Percentiles rank a stretch among this genome's conserved stretches.
Conservation (phyloP, 2,329 filamentous ascomycete genomes). For the Aspergillus pseudoviridinutans region DNA sequence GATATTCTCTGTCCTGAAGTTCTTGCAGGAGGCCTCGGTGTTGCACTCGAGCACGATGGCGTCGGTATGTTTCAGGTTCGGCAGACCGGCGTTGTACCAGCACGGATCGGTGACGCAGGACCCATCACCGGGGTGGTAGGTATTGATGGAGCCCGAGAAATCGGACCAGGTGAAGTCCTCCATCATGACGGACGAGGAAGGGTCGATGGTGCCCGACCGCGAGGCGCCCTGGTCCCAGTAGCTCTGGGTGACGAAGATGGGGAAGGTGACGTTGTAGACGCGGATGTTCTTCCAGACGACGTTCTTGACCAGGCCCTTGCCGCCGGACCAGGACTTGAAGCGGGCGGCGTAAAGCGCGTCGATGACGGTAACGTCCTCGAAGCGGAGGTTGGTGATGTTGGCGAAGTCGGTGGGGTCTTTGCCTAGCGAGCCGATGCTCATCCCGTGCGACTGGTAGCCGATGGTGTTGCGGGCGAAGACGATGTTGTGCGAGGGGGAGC, state of each 20-base stretch:
- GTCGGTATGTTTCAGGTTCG: slow-evolving; percentile 39
- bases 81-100: slow-evolving; percentile 42
- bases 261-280: slow-evolving; percentile 44
- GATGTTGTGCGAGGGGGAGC: slow-evolving; percentile 37
- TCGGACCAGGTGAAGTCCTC: slow-evolving; percentile 41
- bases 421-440: slow-evolving; percentile 44
- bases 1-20: slow-evolving; percentile 32
- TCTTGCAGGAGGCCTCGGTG: slow-evolving; percentile 36
- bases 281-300: slow-evolving; percentile 45
- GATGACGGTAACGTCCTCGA: slow-evolving; percentile 42
- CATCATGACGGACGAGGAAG: slow-evolving; percentile 40
- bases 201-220: slow-evolving; percentile 28
- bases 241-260: slow-evolving; percentile 46
- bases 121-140: slow-evolving; percentile 41
- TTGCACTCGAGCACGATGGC: slow-evolving; percentile 43
- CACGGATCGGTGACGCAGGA: slow-evolving; percentile 42
- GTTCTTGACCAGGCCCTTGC: slow-evolving; percentile 41
- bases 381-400: slow-evolving; percentile 42
- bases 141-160: slow-evolving; percentile 43
- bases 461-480: slow-evolving; percentile 39
- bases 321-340: slow-evolving; percentile 45
- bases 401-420: slow-evolving; percentile 32
- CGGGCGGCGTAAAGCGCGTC: slow-evolving; percentile 41
- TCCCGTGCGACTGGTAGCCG: slow-evolving; percentile 43
- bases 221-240: slow-evolving; percentile 40